Base-by-base conservation (phyloP, 106 monocot species). In the Amphibolis antarctica region DNA sequence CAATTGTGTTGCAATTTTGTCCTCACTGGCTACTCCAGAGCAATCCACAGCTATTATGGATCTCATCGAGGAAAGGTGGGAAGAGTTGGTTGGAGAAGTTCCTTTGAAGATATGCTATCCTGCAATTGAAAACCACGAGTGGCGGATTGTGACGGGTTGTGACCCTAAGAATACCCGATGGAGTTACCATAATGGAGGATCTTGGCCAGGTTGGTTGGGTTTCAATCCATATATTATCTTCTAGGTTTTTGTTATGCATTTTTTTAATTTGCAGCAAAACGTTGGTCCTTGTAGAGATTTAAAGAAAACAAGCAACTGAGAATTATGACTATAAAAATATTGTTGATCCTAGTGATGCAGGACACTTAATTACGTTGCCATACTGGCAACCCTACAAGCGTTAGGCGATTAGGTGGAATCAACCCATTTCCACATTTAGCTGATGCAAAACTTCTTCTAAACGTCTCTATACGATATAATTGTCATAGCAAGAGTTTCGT, bases 131-230 rank as follows among this genome's bases (percentile, higher is more conserved):
- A 70, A 57, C 55, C 86, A 86, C 67, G 91, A 92, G 48, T 91
- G 86, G 86, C 62, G 79, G 19, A 83, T 81, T 56, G 77, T 86
- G 21, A 92, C 86, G 9, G 91, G 86, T 31, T 92, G 83, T 44
- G 91, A 92, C 51, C 82, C 82, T 6, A 90, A 89, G 44, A 89
- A 89, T 56, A 89, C 89, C 18, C 77, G 82, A 59, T 86, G 89
- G 85, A 90, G 89, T 51, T 90, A 90, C 62, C 89, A 86, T 36
- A 86, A 86, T 69, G 91, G 91, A 61, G 86, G 86, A 59, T 83
- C 83, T 13, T 91, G 91, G 86, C 91, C 86, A 68, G 83, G 86
- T 86, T 55, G 62, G 74, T 79, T 24, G 55, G n/a, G 21, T 42
- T 7, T 36, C 29, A 10, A 53, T 53, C 20, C 9, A 15, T n/a